Percentiles rank a stretch among this genome's conserved stretches.
Evolutionary conservation across 768 basidiomycete species (phyloP).

Genomic region (Phylloporus rhodoxanthus): DNA sequence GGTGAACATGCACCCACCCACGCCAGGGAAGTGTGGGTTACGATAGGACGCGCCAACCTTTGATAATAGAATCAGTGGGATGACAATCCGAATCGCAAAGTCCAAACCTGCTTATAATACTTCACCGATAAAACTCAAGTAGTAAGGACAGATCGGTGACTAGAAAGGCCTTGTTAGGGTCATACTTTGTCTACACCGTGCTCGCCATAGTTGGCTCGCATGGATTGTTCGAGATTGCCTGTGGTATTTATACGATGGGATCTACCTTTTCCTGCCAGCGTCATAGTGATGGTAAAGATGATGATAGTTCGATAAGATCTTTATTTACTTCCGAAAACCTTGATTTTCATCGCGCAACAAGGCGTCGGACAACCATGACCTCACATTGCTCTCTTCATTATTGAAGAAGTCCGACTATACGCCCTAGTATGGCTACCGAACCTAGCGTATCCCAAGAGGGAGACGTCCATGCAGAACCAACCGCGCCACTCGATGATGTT

Average conservation of each 20-base stretch:
- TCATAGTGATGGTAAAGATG: constrained; percentile 5
- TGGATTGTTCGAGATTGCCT: constrained; percentile 34
- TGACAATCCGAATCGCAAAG: background rate
- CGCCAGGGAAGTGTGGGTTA: constrained; percentile 67
- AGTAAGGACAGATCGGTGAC: constrained; percentile 1
- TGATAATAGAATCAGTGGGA: background rate
- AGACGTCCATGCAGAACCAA: constrained; percentile 1
- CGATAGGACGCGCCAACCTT: constrained; percentile 63
- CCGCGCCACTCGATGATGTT: constrained; percentile 5
- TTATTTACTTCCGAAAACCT: background rate
- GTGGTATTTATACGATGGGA: constrained; percentile 20
- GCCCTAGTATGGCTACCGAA: constrained; percentile 16
- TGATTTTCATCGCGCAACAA: background rate
- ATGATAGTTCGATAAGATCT: background rate
- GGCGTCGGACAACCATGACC: constrained; percentile 1
- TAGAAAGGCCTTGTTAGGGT: background rate
- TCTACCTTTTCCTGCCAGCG: constrained; percentile 9
- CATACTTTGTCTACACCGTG: constrained; percentile 57
- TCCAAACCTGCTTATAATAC: constrained; percentile 28
- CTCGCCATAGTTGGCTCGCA: constrained; percentile 47
- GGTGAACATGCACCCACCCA: constrained; percentile 47
- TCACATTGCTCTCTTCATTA: background rate
- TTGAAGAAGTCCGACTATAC: background rate
- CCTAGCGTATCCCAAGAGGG: constrained; percentile 2
- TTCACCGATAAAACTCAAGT: constrained; percentile 3